Percentiles rank a stretch among this genome's conserved stretches.
Conservation (phyloP, 805 yeast genomes). For the Sugiyamaella boreocaroliniensis region DNA sequence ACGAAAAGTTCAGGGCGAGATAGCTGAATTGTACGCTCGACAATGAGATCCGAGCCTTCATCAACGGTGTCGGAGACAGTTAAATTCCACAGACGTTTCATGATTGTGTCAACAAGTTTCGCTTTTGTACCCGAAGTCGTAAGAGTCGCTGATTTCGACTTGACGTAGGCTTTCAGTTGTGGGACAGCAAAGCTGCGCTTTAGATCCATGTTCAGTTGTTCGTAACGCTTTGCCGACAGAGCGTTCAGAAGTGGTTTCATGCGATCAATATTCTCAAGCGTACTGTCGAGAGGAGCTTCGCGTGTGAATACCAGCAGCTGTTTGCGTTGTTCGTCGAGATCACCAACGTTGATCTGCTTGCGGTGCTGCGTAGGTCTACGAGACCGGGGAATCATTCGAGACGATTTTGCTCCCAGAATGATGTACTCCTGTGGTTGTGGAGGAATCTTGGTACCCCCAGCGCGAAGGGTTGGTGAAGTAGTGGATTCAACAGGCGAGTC, state of each 20-base stretch:
- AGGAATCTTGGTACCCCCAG: slow-evolving; percentile 7
- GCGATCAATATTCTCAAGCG: slow-evolving; percentile 13
- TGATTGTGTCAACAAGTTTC: slow-evolving; percentile 27
- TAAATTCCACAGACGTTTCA: slow-evolving; percentile 35
- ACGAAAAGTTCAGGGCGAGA: slow-evolving; percentile 37
- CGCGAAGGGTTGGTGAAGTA: not conserved
- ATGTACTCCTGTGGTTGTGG: slow-evolving; percentile 13
- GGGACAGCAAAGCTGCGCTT: slow-evolving; percentile 22
- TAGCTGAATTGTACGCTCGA: slow-evolving; percentile 32
- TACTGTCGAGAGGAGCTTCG: slow-evolving; percentile 11
- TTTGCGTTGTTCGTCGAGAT: slow-evolving; percentile 17
- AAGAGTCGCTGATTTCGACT: slow-evolving; percentile 1
- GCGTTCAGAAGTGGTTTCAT: slow-evolving; percentile 15
- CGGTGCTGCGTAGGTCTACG: slow-evolving; percentile 6
- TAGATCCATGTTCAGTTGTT: slow-evolving; percentile 22
- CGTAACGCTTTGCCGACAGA: slow-evolving; percentile 21
- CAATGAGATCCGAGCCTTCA: slow-evolving; percentile 31
- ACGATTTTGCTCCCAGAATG: slow-evolving; percentile 18
- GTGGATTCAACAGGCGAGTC: too few relatives aligned
- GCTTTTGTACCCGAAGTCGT: slow-evolving; percentile 13
- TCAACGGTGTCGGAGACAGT: slow-evolving; percentile 21
- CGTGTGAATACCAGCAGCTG: slow-evolving; percentile 16
- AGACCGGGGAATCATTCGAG: slow-evolving; percentile 15
- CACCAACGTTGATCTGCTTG: slow-evolving; percentile 10
- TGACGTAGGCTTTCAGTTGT: slow-evolving; percentile 22